Evolutionary conservation across 768 basidiomycete species (phyloP).

Genomic region (Russula vinacea): DNA sequence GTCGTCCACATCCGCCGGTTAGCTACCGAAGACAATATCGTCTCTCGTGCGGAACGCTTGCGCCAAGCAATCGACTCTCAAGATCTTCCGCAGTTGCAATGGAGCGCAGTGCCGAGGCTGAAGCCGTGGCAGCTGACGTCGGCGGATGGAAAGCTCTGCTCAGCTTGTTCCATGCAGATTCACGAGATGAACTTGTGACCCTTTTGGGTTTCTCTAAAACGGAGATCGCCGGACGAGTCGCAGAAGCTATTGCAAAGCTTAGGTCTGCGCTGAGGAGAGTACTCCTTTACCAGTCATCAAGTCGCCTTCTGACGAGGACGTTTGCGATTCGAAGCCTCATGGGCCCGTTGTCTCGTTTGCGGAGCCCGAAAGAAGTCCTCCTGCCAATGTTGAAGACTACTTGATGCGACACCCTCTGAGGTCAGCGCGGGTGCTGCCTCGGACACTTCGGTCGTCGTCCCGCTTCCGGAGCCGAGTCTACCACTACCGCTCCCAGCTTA

Average conservation of each 20-base stretch:
- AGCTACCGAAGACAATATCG: slow-evolving; percentile 69
- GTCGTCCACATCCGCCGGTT: slow-evolving; percentile 77
- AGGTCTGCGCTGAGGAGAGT: slow-evolving; percentile 45
- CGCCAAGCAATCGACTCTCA: slow-evolving; percentile 58
- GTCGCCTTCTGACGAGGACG: slow-evolving; percentile 36
- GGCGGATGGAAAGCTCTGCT: slow-evolving; percentile 86
- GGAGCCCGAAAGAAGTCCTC: slow-evolving; percentile 58
- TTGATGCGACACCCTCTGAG: slow-evolving; percentile 73
- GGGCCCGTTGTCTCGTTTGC: slow-evolving; percentile 83
- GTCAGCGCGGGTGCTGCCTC: slow-evolving; percentile 62
- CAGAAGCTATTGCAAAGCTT: slow-evolving; percentile 75
- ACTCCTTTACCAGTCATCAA: slow-evolving; percentile 29
- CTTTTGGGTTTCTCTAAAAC: slow-evolving; percentile 90
- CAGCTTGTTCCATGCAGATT: slow-evolving; percentile 84
- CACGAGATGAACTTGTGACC: slow-evolving; percentile 84
- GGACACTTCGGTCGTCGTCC: slow-evolving; percentile 54
- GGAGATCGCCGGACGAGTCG: slow-evolving; percentile 74
- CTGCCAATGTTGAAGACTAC: slow-evolving; percentile 43
- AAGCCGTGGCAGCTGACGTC: slow-evolving; percentile 36
- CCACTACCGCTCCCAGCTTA: slow-evolving; percentile 81
- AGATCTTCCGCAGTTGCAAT: slow-evolving; percentile 67
- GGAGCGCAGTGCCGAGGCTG: slow-evolving; percentile 35
- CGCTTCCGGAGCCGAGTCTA: slow-evolving; percentile 69
- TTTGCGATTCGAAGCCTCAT: slow-evolving; percentile 47
- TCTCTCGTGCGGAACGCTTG: slow-evolving; percentile 69